These are phyloP conservation scores for Calonectria ilicicola DNA, from an alignment of 2,329 filamentous ascomycete genomes.

Conservation along the genomic window DNA sequence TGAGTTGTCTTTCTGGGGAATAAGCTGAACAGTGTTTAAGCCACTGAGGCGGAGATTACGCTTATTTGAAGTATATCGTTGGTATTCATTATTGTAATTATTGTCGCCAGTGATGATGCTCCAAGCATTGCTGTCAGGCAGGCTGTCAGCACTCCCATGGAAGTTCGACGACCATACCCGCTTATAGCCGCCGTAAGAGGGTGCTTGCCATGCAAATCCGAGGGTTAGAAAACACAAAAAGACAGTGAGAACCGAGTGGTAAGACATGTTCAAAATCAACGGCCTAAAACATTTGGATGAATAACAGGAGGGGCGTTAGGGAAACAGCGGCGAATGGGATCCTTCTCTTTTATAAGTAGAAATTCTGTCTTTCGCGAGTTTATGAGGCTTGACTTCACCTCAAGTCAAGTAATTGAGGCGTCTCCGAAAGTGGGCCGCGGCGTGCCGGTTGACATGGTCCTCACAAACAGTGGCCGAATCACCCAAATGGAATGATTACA, in stretches of 20 bases:
- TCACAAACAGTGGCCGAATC: neutral
- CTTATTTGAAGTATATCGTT: conserved; percentile 61
- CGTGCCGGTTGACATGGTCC: neutral
- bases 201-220: conserved; percentile 51
- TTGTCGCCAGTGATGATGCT: conserved; percentile 54
- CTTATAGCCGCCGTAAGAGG: conserved; percentile 54
- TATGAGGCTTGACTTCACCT: neutral
- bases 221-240: conserved; percentile 46
- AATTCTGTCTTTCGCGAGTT: neutral
- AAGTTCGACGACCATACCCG: conserved; percentile 61
- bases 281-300: neutral
- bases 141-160: conserved; percentile 47
- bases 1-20: conserved; percentile 56
- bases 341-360: neutral
- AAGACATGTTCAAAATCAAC: conserved; percentile 35
- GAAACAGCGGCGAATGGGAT: neutral
- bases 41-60: conserved; percentile 64
- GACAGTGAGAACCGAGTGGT: neutral
- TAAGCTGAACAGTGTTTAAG: conserved; percentile 61
- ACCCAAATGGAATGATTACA: neutral
- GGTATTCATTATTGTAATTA: conserved; percentile 63
- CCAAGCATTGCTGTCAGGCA: conserved; percentile 54
- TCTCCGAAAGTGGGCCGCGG: neutral
- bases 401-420: neutral
- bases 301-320: neutral